These are phyloP conservation scores for Diaporthe australafricana DNA, from an alignment of 2,329 filamentous ascomycete genomes.

Conservation along the genomic window DNA sequence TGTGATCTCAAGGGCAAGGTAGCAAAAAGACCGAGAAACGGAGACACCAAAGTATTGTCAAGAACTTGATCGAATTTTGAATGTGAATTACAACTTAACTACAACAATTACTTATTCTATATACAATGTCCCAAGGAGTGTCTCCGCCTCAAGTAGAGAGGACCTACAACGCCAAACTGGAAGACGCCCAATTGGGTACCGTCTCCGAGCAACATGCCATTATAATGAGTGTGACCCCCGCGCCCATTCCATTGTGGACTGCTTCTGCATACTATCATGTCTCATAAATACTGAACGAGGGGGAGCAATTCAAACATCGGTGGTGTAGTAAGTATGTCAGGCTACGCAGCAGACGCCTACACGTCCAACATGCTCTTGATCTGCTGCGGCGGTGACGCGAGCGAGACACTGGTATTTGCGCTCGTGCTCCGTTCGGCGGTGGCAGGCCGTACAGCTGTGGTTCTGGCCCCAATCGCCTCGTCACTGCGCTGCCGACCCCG, in stretches of 20 bases:
- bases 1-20: background rate
- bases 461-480: constrained; percentile 1
- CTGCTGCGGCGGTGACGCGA: constrained; percentile 63
- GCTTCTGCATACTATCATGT: background rate
- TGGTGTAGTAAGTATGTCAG: background rate
- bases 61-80: background rate
- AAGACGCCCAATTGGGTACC: background rate
- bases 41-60: background rate
- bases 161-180: background rate
- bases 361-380: constrained; percentile 70
- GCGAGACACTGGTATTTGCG: constrained; percentile 58
- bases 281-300: constrained; percentile 2
- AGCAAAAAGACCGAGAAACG: background rate
- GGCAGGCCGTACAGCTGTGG: constrained; percentile 41
- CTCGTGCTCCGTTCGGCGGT: constrained; percentile 57
- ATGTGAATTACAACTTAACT: background rate
- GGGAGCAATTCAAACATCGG: background rate
- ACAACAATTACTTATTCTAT: constrained; percentile 23
- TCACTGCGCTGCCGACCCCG: constrained; percentile 42
- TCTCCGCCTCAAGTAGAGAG: background rate
- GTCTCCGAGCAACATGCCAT: constrained; percentile 11
- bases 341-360: constrained; percentile 43
- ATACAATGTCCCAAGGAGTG: constrained; percentile 14
- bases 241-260: background rate
- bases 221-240: constrained; percentile 10